Conservation (phyloP, 1,284 basidiomycete genomes). For the Nidula niveotomentosa region DNA sequence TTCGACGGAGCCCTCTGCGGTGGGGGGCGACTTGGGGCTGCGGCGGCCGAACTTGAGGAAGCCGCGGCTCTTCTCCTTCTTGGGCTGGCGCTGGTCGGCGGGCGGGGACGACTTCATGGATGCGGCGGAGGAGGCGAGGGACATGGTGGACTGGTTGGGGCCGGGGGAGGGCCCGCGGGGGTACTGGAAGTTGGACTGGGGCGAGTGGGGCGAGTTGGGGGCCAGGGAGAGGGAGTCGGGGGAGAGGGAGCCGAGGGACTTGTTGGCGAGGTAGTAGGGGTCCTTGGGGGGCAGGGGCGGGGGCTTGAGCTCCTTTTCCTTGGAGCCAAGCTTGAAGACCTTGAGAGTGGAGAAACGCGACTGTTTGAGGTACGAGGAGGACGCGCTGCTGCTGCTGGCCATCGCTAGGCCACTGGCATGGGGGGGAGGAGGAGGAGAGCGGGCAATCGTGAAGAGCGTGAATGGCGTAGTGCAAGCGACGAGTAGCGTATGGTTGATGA, state of each 20-base stretch:
- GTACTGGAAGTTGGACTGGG: constrained; percentile 29
- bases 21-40: constrained; percentile 27
- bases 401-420: constrained; percentile 13
- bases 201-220: constrained; percentile 35
- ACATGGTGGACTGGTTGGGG: constrained; percentile 26
- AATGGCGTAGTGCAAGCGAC: neutral
- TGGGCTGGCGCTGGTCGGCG: constrained; percentile 17
- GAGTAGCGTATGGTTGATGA: neutral
- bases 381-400: constrained; percentile 23
- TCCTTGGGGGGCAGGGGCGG: constrained; percentile 73
- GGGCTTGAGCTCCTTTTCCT: constrained; percentile 34
- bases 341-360: constrained; percentile 64
- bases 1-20: constrained; percentile 17
- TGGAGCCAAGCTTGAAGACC: constrained; percentile 45
- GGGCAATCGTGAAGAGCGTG: neutral
- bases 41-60: constrained; percentile 52
- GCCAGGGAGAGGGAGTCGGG: constrained; percentile 36
- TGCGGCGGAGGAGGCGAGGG: constrained; percentile 28
- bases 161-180: constrained; percentile 27
- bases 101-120: constrained; percentile 28
- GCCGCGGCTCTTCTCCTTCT: constrained; percentile 34
- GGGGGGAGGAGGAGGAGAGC: constrained; percentile 7
- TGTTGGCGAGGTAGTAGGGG: constrained; percentile 48
- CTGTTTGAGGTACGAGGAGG: constrained; percentile 17
- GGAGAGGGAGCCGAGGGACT: constrained; percentile 53